Evolutionary conservation across 371 early-diverging fungal species (phyloP).

Genomic region (Homolaphlyctis polyrhiza): DNA sequence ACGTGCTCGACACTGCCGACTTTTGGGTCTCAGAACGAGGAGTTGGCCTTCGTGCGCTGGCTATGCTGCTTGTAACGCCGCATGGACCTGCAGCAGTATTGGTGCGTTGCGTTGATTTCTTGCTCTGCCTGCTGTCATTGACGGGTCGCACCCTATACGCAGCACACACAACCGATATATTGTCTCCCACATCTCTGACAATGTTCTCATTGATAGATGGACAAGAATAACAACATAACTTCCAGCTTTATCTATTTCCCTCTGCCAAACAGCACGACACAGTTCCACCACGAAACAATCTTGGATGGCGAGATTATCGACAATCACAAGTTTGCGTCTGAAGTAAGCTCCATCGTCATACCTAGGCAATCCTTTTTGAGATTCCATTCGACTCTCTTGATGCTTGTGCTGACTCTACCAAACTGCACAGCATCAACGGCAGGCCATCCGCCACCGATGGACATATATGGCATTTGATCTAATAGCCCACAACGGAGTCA

Average conservation of each 20-base stretch:
- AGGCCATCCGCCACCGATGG: no score
- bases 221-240: constrained; percentile 79
- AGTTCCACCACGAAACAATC: constrained; percentile 66
- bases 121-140: no score
- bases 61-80: not conserved
- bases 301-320: constrained; percentile 95
- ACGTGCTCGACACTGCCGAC: not conserved
- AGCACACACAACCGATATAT: no score
- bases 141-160: no score
- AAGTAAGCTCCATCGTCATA: no score
- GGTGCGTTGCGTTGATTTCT: not conserved
- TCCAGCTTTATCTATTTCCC: constrained; percentile 69
- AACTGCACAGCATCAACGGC: no score
- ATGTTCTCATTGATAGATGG: constrained; percentile 61
- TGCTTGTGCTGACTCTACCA: no score
- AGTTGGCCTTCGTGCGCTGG: not conserved
- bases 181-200: no score
- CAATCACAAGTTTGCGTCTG: no score
- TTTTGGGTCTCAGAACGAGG: not conserved
- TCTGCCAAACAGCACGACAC: constrained; percentile 24
- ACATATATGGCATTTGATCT: constrained; percentile 70
- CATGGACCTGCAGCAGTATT: not conserved
- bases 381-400: no score
- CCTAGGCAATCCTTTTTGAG: no score
- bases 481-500: constrained; percentile 51